These are phyloP conservation scores for Agrocybe chaxingu DNA, from an alignment of 768 basidiomycete genomes.

Conservation along the genomic window DNA sequence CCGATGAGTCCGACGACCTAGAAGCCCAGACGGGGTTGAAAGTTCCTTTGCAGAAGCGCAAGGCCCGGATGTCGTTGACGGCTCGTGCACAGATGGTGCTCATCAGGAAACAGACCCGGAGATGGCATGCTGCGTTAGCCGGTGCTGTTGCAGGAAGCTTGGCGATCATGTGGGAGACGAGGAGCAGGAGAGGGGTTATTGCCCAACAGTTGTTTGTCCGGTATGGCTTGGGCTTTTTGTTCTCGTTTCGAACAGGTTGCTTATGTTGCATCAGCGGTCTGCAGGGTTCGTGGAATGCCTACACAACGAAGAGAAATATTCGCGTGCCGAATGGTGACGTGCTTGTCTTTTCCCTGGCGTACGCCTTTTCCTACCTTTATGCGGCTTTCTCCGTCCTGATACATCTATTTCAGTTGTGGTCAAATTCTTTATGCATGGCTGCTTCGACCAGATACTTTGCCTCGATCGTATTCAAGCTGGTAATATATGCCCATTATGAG, in stretches of 20 bases:
- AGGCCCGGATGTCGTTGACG: constrained; percentile 56
- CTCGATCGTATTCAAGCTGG: constrained; percentile 76
- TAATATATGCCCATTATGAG: constrained; percentile 20
- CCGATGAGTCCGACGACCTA: constrained; percentile 23
- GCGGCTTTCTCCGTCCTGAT: not conserved
- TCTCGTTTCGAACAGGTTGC: not conserved
- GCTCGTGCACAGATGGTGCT: constrained; percentile 62
- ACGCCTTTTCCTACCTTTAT: constrained; percentile 15
- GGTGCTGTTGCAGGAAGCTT: constrained; percentile 72
- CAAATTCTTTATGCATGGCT: constrained; percentile 85
- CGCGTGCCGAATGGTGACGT: constrained; percentile 81
- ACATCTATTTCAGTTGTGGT: constrained; percentile 49
- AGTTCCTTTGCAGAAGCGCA: constrained; percentile 31
- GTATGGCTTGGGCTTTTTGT: constrained; percentile 35
- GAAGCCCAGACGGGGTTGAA: constrained; percentile 24
- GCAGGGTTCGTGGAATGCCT: constrained; percentile 85
- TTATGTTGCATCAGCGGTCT: constrained; percentile 55
- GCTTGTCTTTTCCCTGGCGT: constrained; percentile 77
- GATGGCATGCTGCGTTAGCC: constrained; percentile 81
- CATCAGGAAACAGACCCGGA: constrained; percentile 60
- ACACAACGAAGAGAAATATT: constrained; percentile 63
- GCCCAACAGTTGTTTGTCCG: constrained; percentile 90
- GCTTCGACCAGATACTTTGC: constrained; percentile 78
- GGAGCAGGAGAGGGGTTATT: constrained; percentile 58
- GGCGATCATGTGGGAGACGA: constrained; percentile 77